Conservation (phyloP, 192 early-diverging fungal species). For the Coemansia sp. region DNA sequence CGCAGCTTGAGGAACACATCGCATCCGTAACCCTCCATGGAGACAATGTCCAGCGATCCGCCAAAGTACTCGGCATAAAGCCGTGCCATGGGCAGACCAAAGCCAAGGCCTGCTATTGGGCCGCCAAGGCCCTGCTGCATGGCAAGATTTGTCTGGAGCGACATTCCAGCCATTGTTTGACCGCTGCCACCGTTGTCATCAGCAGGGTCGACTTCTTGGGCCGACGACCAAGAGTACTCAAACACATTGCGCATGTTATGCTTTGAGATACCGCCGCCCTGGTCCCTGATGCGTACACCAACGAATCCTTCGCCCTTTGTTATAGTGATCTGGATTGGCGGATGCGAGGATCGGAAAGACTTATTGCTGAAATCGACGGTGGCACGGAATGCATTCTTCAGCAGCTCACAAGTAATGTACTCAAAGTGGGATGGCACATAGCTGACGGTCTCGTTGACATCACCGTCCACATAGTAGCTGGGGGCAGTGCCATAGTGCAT, state of each 20-base stretch:
- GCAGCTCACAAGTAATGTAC: constrained; percentile 87
- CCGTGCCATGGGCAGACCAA: constrained; percentile 82
- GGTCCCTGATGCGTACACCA: constrained; percentile 83
- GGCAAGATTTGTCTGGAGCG: constrained; percentile 68
- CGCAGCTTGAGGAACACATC: constrained; percentile 89
- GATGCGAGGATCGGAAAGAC: constrained; percentile 53
- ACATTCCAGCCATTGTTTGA: constrained; percentile 52
- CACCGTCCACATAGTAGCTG: constrained; percentile 62
- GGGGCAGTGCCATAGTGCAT: constrained; percentile 86
- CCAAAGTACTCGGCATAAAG: constrained; percentile 94
- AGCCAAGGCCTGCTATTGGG: constrained; percentile 79
- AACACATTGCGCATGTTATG: constrained; percentile 77
- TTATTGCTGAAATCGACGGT: constrained; percentile 72
- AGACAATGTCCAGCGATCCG: constrained; percentile 79
- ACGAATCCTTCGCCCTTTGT: constrained; percentile 74
- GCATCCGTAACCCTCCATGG: constrained; percentile 84
- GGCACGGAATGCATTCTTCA: constrained; percentile 88
- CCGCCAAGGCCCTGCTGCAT: constrained; percentile 91
- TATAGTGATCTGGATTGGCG: constrained; percentile 84
- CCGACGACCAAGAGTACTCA: constrained; percentile 93
- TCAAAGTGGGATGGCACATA: constrained; percentile 93
- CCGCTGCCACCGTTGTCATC: constrained; percentile 19
- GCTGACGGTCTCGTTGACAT: constrained; percentile 44
- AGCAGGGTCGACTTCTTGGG: constrained; percentile 63
- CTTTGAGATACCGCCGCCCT: constrained; percentile 84